Evolutionary conservation across 768 basidiomycete species (phyloP).

Genomic region (Boletus insuetus): DNA sequence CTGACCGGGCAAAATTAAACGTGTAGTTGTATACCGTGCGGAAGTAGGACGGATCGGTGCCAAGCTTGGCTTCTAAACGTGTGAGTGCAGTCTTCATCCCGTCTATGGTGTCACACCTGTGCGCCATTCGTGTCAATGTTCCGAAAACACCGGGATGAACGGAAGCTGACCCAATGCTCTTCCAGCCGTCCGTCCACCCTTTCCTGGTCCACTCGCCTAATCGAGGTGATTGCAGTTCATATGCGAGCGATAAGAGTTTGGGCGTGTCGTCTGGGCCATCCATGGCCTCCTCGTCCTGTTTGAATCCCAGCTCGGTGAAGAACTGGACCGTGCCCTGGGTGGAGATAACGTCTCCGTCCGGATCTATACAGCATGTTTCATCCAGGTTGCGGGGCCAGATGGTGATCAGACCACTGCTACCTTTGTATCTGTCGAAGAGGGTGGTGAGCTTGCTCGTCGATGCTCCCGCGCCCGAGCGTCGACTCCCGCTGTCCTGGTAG

Average conservation of each 20-base stretch:
- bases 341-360: conserved; percentile 59
- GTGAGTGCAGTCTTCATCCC: conserved; percentile 57
- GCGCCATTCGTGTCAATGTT: background rate
- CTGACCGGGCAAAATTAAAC: conserved; percentile 73
- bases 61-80: conserved; percentile 56
- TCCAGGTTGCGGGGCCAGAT: background rate
- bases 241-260: conserved; percentile 70
- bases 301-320: conserved; percentile 40
- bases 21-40: conserved; percentile 74
- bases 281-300: conserved; percentile 47
- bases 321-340: conserved; percentile 80
- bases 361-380: conserved; percentile 39
- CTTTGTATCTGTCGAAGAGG: conserved; percentile 70
- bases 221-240: conserved; percentile 70
- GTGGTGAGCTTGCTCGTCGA: conserved; percentile 53
- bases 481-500: conserved; percentile 45
- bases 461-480: conserved; percentile 24
- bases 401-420: conserved; percentile 31
- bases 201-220: conserved; percentile 69
- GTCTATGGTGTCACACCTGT: conserved; percentile 63
- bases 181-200: conserved; percentile 85
- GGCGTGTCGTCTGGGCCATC: conserved; percentile 76
- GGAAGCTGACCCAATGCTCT: conserved; percentile 55
- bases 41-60: conserved; percentile 68
- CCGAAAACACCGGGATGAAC: background rate